Conservation (phyloP, 331 rosid genomes). For the Dryas integrifolia region DNA sequence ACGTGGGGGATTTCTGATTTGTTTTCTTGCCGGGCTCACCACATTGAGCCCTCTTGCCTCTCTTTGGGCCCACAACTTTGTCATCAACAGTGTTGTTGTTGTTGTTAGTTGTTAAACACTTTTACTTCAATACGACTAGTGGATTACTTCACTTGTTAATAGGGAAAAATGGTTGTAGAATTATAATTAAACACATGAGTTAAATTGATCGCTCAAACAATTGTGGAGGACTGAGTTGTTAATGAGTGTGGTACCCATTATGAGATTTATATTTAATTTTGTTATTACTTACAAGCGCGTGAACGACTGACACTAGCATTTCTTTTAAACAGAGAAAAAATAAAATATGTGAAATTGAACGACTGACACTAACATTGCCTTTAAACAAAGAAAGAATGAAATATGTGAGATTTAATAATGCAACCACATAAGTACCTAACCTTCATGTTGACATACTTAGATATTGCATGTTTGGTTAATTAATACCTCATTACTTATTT, state of each 20-base stretch:
- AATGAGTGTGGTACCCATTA: too few relatives aligned
- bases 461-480: too few relatives aligned
- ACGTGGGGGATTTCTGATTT: conserved; percentile 45
- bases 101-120: background rate
- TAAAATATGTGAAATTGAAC: background rate
- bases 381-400: background rate
- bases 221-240: too few relatives aligned
- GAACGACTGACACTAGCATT: conserved; percentile 3
- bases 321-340: background rate
- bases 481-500: background rate
- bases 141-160: too few relatives aligned
- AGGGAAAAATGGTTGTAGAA: too few relatives aligned
- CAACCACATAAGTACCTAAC: background rate
- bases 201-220: too few relatives aligned
- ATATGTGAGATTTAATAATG: background rate
- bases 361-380: background rate
- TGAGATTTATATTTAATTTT: too few relatives aligned
- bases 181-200: too few relatives aligned
- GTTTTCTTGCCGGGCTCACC: conserved; percentile 44
- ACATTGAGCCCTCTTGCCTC: conserved; percentile 13
- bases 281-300: background rate
- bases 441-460: background rate
- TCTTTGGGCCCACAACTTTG: conserved; percentile 23
- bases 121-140: too few relatives aligned
- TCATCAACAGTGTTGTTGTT: conserved; percentile 17